Base-by-base conservation (phyloP, 345 rosid species). In the Xanthoceras sorbifolium region DNA sequence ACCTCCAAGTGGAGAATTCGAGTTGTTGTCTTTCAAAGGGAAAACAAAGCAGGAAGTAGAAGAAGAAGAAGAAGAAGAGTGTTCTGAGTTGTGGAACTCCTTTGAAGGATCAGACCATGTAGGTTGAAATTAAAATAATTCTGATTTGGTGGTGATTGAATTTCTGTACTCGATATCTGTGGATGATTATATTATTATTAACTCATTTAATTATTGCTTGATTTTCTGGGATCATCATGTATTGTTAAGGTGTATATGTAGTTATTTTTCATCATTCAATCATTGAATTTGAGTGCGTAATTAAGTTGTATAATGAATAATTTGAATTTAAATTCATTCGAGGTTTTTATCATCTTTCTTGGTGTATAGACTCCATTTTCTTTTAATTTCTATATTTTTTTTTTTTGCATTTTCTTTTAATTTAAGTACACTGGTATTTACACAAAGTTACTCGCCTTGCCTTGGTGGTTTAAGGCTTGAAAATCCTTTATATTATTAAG, bases 81-180 rank as follows among this genome's bases (percentile, higher is more conserved):
- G 79, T 60, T 77, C 73, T 10, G 80, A 75, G 32, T n/a, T 86
- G 18, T 85, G 91, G 88, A 78, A 76, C 72, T 42, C 82, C 23
- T 67, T 82, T 67, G 81, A 78, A 20, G 81, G 80, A 5, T 57
- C 26, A 32, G 73, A 70, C 36, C 77, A 71, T 42, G 71, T 63
- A 8, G 78, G n/a, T 54, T 82, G 34, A 81, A 67, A 26, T 68
- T 36, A 17, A 15, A 14, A 20, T 10, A 38, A 38, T 38, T 38
- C 42, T 42, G 14, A 42, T 50, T 10, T 17, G 28, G 55, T 1
- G 2, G 15, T n/a, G 40, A 65, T 36, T n/a, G n/a, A n/a, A n/a
- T n/a, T n/a, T 36, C 6, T 36, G 17, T 65, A 8, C 8, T 1
- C 55, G 4, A 50, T n/a, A n/a, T 50, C n/a, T 50, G n/a, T 50